Conservation (phyloP, 2,329 filamentous ascomycete genomes). For the Ceratocystis eucalypticola region DNA sequence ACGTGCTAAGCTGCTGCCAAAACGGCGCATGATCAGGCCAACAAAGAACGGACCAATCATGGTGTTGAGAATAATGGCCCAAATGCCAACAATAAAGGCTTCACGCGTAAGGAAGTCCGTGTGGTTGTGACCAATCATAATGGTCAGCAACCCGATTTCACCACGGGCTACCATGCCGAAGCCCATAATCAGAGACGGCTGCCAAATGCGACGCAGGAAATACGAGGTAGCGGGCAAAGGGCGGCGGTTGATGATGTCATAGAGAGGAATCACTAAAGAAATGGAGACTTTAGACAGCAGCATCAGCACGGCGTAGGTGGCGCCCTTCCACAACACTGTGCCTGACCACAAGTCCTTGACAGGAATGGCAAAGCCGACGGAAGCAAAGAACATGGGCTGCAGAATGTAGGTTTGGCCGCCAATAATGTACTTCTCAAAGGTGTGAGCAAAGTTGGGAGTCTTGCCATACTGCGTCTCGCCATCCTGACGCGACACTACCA, state of each 20-base stretch:
- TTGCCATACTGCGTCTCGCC: constrained; percentile 26
- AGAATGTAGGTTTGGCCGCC: constrained; percentile 33
- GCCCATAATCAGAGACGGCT: constrained; percentile 42
- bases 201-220: constrained; percentile 26
- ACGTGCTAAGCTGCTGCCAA: constrained; percentile 2
- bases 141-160: constrained; percentile 47
- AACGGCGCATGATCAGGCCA: constrained; percentile 31
- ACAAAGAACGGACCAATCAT: constrained; percentile 41
- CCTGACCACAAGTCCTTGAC: constrained; percentile 41
- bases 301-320: constrained; percentile 46
- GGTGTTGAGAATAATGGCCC: constrained; percentile 44
- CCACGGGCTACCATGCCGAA: constrained; percentile 47
- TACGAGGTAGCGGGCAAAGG: constrained; percentile 1
- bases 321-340: constrained; percentile 40
- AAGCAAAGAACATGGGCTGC: constrained; percentile 45
- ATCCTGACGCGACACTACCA: constrained; percentile 25
- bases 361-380: constrained; percentile 47
- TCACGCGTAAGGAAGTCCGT: constrained; percentile 39
- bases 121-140: constrained; percentile 23
- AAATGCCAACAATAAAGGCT: constrained; percentile 40
- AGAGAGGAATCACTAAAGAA: constrained; percentile 21
- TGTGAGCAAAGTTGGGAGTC: constrained; percentile 29
- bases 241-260: constrained; percentile 25
- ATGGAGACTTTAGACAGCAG: constrained; percentile 29
- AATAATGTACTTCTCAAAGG: constrained; percentile 28